Conservation (phyloP, 2,329 filamentous ascomycete species). For the Thelonectria discophora region DNA sequence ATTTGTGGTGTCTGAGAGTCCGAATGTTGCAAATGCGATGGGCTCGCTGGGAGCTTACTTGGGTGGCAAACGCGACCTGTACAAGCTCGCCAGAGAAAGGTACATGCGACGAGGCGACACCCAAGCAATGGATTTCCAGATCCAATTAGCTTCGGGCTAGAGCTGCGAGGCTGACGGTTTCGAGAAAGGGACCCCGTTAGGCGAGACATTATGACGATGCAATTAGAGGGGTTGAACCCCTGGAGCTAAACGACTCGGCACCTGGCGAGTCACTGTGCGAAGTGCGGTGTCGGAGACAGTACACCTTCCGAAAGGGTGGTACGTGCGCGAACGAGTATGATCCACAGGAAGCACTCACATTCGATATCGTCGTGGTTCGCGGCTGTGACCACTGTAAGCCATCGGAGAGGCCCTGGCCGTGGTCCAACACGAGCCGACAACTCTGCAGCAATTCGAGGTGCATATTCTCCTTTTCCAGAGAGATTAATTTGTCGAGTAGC, state of each 20-base stretch:
- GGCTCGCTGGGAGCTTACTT: no score
- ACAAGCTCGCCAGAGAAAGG: not conserved
- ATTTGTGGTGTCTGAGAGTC: not conserved
- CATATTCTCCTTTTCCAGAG: not conserved
- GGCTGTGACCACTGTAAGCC: not conserved
- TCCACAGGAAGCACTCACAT: constrained; percentile 14
- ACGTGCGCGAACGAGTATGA: constrained; percentile 8
- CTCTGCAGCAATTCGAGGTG: not conserved
- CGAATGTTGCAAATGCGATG: not conserved
- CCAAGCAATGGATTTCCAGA: not conserved
- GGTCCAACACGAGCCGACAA: not conserved
- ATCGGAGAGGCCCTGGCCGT: not conserved
- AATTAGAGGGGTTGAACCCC: constrained; percentile 3
- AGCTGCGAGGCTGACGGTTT: constrained; percentile 9
- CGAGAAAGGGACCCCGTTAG: constrained; percentile 2
- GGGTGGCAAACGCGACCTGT: not conserved
- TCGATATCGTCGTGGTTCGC: not conserved
- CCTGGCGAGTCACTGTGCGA: constrained; percentile 13
- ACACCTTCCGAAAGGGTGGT: no score
- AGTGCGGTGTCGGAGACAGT: not conserved
- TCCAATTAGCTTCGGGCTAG: constrained; percentile 1
- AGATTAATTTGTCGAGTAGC: not conserved
- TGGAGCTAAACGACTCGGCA: not conserved
- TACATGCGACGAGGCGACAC: not conserved
- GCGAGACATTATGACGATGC: not conserved